Percentiles rank a stretch among this genome's conserved stretches.
Conservation (phyloP, 2,329 filamentous ascomycete genomes). For the Clarireedia homoeocarpa region DNA sequence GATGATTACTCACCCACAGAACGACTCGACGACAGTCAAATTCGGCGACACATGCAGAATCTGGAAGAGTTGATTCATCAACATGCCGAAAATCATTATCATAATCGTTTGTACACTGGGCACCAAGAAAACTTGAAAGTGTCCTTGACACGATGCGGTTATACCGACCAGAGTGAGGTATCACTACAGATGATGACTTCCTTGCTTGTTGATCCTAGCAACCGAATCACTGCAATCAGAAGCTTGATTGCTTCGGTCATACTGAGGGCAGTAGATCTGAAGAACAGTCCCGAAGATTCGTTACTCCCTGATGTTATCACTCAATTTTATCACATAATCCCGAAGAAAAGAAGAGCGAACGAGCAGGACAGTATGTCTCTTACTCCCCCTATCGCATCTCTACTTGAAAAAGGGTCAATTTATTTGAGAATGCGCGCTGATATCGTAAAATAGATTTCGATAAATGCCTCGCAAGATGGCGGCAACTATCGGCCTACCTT, state of each 20-base stretch:
- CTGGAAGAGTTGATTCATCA: constrained; percentile 32
- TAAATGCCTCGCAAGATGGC: background rate
- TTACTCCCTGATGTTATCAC: constrained; percentile 1
- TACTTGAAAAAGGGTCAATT: too few species aligned
- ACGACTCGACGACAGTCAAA: constrained; percentile 31
- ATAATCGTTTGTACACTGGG: constrained; percentile 10
- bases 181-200: background rate
- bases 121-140: background rate
- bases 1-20: constrained; percentile 31
- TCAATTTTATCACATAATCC: background rate
- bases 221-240: background rate
- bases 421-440: background rate
- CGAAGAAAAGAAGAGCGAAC: background rate
- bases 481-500: background rate
- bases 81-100: constrained; percentile 36
- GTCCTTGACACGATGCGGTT: background rate
- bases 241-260: background rate
- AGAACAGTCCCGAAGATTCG: background rate
- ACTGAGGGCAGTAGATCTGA: background rate
- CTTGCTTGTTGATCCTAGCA: background rate
- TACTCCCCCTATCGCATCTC: background rate
- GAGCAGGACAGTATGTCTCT: background rate
- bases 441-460: background rate
- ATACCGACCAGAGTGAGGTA: background rate
- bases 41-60: constrained; percentile 29